These are phyloP conservation scores for Podospora conica DNA, from an alignment of 495 filamentous ascomycete species.

Conservation along the genomic window DNA sequence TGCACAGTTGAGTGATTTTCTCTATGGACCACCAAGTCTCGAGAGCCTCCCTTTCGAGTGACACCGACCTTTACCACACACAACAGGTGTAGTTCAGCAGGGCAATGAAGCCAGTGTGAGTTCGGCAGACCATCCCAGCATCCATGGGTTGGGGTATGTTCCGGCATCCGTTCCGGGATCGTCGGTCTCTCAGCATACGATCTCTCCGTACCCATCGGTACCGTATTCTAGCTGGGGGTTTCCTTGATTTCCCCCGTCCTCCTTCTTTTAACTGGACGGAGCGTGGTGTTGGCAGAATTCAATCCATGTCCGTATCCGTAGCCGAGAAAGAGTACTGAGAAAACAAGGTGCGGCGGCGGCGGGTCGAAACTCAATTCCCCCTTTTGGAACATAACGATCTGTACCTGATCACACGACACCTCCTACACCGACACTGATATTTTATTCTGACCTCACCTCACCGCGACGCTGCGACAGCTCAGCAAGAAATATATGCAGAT, in stretches of 20 bases:
- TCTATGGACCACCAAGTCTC: too few species aligned
- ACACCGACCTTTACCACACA: neutral
- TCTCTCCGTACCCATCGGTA: too few species aligned
- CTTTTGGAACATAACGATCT: neutral
- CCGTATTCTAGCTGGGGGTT: neutral
- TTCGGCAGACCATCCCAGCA: neutral
- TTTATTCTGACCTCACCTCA: neutral
- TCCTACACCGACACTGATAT: too few species aligned
- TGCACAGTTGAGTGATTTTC: neutral
- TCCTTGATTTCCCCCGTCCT: neutral
- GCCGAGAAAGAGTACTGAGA: neutral
- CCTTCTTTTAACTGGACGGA: too few species aligned
- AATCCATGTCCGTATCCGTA: too few species aligned
- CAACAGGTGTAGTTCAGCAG: neutral
- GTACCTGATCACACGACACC: neutral
- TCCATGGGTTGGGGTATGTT: neutral
- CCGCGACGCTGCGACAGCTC: too few species aligned
- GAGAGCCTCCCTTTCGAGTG: neutral
- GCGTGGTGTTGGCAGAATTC: too few species aligned
- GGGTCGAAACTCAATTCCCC: neutral
- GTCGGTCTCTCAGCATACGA: too few species aligned
- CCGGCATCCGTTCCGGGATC: neutral
- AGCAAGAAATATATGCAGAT: too few species aligned
- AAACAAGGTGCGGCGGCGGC: neutral
- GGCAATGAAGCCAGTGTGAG: too few species aligned